These are phyloP conservation scores for Hippophae gyantsensis DNA, from an alignment of 306 rosid species.

Conservation along the genomic window DNA sequence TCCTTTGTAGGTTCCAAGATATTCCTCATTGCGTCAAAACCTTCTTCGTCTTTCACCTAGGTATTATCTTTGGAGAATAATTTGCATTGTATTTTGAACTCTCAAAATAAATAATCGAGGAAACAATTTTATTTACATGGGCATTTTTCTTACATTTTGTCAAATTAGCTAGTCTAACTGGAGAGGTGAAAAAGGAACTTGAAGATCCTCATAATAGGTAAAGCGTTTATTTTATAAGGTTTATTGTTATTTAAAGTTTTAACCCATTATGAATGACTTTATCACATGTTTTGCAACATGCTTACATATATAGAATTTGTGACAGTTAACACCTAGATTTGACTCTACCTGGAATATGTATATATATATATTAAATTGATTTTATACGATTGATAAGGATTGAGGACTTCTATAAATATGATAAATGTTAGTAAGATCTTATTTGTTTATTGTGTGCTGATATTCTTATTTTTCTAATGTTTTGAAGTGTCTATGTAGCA, in stretches of 20 bases:
- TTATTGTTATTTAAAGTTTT: too few relatives aligned
- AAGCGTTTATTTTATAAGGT: slow-evolving; percentile 8
- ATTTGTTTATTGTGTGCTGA: too few relatives aligned
- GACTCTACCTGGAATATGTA: too few relatives aligned
- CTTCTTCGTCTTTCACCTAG: slow-evolving; percentile 74
- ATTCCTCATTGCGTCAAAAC: slow-evolving; percentile 51
- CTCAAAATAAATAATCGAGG: slow-evolving; percentile 7
- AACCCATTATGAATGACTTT: too few relatives aligned
- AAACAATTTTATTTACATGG: slow-evolving; percentile 10
- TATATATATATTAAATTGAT: too few relatives aligned
- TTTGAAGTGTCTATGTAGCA: too few relatives aligned
- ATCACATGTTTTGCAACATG: background rate
- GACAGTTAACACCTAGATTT: too few relatives aligned
- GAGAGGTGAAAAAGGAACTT: slow-evolving; percentile 60
- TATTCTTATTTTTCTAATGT: too few relatives aligned
- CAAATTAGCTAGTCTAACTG: slow-evolving; percentile 69
- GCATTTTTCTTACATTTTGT: slow-evolving; percentile 6
- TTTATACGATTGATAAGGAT: too few relatives aligned
- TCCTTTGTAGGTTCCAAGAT: slow-evolving; percentile 45
- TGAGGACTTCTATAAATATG: too few relatives aligned
- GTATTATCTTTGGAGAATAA: slow-evolving; percentile 25
- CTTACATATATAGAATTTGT: too few relatives aligned
- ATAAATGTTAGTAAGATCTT: too few relatives aligned
- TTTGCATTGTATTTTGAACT: slow-evolving; percentile 4
- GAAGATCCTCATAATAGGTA: slow-evolving; percentile 88